These are phyloP conservation scores for Gastrolobium villosum DNA, from an alignment of 306 rosid species.

Conservation along the genomic window DNA sequence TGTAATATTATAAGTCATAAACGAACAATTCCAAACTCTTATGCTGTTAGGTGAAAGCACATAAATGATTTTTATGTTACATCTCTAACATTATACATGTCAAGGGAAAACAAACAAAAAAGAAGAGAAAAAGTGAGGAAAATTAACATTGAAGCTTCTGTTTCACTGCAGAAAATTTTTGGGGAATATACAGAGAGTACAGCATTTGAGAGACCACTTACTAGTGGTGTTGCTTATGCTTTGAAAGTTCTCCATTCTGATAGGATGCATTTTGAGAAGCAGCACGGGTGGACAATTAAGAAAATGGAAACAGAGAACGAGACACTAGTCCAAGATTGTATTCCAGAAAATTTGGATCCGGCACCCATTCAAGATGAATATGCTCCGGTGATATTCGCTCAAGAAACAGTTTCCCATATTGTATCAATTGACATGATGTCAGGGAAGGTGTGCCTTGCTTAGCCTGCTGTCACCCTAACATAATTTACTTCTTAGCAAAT, in stretches of 20 bases:
- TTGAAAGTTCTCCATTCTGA: slow-evolving; percentile 85
- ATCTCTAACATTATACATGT: not conserved
- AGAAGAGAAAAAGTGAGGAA: slow-evolving; percentile 3
- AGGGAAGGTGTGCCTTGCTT: slow-evolving; percentile 79
- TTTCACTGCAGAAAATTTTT: slow-evolving; percentile 76
- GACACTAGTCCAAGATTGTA: slow-evolving; percentile 89
- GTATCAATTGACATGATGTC: slow-evolving; percentile 99
- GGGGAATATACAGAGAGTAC: slow-evolving; percentile 93
- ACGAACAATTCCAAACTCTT: too few relatives aligned
- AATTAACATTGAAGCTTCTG: slow-evolving; percentile 41
- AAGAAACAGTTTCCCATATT: slow-evolving; percentile 98
- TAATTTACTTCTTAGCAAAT: not conserved
- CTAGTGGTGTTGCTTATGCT: slow-evolving; percentile 98
- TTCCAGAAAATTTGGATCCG: slow-evolving; percentile 88
- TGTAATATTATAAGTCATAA: not conserved
- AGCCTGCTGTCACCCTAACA: slow-evolving; percentile 7
- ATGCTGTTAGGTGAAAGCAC: too few relatives aligned
- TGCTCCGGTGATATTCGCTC: slow-evolving; percentile 98
- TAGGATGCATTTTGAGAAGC: slow-evolving; percentile 80
- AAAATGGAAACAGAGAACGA: slow-evolving; percentile 94
- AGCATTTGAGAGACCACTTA: slow-evolving; percentile 93
- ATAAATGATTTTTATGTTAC: too few relatives aligned
- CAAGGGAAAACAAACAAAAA: not conserved
- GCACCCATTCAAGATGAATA: slow-evolving; percentile 98
- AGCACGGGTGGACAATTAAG: slow-evolving; percentile 92